Evolutionary conservation across 1,139 yeast genomes (phyloP), one percentile per base, ranked within the genome.

Genomic region (Yamadazyma jaroonii): DNA sequence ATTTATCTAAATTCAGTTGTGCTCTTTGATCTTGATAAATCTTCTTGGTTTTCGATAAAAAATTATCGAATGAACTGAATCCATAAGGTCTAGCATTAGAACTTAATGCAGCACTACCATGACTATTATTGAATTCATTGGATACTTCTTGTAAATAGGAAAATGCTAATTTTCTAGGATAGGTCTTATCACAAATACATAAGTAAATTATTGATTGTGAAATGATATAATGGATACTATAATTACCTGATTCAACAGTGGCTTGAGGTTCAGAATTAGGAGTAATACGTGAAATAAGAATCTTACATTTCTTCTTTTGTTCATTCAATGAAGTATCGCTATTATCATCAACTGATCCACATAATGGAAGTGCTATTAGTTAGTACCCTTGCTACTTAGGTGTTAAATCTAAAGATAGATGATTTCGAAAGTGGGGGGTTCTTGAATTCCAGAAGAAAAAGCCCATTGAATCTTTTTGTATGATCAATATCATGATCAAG

Each of bases 291-390:
- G 84, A 72, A 35, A 89, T 75, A 39, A 92, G 72, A 43, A 84
- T 67, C 64, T 92, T 90, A 51, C 89, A 79, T 59, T 88, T 88
- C 58, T 84, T 81, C 73, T 90, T 90, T 57, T 87, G 92, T 43
- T 87, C 94, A 30, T 71, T 58, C 38, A 90, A 67, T 10, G 69
- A 64, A 3, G 72, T 62, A 41, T 67, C 72, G 37, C 72, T 73
- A 46, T 82, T 84, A 49, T 89, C 95, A 54, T 90, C 97, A 11
- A 88, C 92, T 2, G 96, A 85, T n/a, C 95, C 95, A 45, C 95
- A 81, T 41, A 90, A 72, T 13, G 97, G 97, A 42, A 89, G 80
- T 3, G 92, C 92, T 81, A 35, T 27, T 27, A 4, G 29, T 27
- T 27, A 27, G 29, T 27, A 27, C 5, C 20, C 6, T 17, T 17